A percentile compares a stretch with the other conserved stretches of the same genome.
Evolutionary conservation across 176 grass and related monocot genomes (phyloP).

Genomic region (Rhynchospora breviuscula): DNA sequence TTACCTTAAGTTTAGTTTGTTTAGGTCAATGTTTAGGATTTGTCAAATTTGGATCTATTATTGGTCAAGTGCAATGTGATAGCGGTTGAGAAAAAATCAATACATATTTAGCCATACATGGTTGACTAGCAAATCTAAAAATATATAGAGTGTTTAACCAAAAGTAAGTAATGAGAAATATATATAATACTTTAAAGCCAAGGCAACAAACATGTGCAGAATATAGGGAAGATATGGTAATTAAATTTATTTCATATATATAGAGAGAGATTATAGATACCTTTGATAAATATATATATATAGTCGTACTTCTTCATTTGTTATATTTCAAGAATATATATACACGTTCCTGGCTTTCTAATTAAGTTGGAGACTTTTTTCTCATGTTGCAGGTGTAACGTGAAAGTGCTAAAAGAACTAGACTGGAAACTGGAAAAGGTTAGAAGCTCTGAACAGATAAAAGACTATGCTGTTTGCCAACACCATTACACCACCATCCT

Average conservation of each 20-base stretch:
- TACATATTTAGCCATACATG: background rate
- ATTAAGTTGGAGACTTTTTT: background rate
- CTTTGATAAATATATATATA: background rate
- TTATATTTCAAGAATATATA: background rate
- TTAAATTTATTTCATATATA: background rate
- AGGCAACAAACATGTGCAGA: background rate
- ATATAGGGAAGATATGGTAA: background rate
- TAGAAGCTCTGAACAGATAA: slow-evolving; percentile 14
- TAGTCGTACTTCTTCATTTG: background rate
- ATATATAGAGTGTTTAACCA: background rate
- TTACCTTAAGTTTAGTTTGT: background rate
- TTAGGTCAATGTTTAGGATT: background rate
- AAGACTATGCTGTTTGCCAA: slow-evolving; percentile 13
- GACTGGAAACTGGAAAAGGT: slow-evolving; percentile 11
- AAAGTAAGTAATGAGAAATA: background rate
- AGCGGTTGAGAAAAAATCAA: background rate
- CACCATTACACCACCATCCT: background rate
- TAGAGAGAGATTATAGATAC: no score
- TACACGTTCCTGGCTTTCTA: background rate
- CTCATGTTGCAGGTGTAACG: background rate
- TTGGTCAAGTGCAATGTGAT: background rate
- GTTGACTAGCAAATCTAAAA: background rate
- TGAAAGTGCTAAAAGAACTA: background rate
- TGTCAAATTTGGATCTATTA: background rate
- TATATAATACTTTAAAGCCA: background rate